Evolutionary conservation across 768 basidiomycete genomes (phyloP), one percentile per base, ranked within the genome.

Genomic region (Trametes sanguinea): DNA sequence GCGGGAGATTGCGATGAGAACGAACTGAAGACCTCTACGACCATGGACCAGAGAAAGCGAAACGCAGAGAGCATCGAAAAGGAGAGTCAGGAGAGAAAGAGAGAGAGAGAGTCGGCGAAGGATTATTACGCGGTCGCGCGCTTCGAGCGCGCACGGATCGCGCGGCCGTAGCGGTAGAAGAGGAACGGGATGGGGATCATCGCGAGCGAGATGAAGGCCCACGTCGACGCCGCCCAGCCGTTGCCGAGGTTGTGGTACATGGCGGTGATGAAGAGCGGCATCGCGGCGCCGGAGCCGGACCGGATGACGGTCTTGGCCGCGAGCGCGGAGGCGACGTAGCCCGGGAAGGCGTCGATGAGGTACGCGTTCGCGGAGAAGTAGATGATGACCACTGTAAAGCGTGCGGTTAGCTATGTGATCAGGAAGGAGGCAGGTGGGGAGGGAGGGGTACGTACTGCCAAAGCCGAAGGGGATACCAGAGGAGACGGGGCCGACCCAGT

Each of bases 301-400:
- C 74, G 74, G 35, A 75, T 69, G 64, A 76, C 74, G 22, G 75
- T 76, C 68, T 76, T 78, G 17, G 75, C 76, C 0, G 77, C 76
- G 51, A 78, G 74, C 50, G 75, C 77, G 37, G 75, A 76, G 9
- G 76, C 76, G 64, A 75, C 76, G 62, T 75, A 76, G 16, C 70
- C 70, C 16, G 75, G 74, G 70, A 76, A 77, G 22, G 76, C 73
- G 66, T 78, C 77, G 66, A 77, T 75, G 68, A 78, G 67, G 65
- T 78, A 78, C 30, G 73, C 75, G 67, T 78, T 75, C 1, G 76
- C 76, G 32, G 74, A 73, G 71, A 75, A 76, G 71, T 76, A 77
- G 62, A 76, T 72, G 57, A 73, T 67, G 55, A 76, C 75, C 74
- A 78, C 68, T 71, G 58, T 30, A 43, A 42, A 32, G 27, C 14